Conservation (phyloP, 257 asterid genomes). For the Solanum clarkiae region DNA sequence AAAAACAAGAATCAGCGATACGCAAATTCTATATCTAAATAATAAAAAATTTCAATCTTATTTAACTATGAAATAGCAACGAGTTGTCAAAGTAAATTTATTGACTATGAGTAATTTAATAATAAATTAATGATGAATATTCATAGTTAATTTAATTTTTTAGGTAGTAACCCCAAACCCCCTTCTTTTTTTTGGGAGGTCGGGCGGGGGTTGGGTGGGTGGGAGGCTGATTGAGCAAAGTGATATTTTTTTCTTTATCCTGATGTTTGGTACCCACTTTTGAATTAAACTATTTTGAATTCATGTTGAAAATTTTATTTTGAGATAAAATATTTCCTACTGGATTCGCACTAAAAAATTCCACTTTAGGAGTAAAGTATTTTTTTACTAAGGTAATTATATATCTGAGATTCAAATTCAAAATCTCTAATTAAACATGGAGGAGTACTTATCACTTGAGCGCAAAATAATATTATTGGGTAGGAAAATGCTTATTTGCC, state of each 20-base stretch:
- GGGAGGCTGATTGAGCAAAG: neutral
- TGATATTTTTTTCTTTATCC: neutral
- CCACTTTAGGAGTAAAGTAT: too few relatives aligned
- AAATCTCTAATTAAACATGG: neutral
- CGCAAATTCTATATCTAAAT: neutral
- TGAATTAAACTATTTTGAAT: too few relatives aligned
- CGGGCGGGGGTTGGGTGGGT: neutral
- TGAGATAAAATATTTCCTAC: too few relatives aligned
- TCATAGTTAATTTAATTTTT: neutral
- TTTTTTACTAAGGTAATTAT: accelerated
- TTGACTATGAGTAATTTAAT: neutral
- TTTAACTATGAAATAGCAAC: neutral
- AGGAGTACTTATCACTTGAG: neutral
- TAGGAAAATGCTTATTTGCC: neutral
- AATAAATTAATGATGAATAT: neutral
- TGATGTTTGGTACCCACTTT: too few relatives aligned
- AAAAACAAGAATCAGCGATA: neutral
- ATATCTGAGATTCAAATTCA: neutral
- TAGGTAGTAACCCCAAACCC: neutral
- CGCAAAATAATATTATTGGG: neutral
- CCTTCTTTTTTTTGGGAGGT: neutral
- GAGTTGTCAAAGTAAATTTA: neutral
- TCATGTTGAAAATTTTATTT: too few relatives aligned
- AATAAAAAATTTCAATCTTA: neutral
- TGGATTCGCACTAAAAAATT: too few relatives aligned